Evolutionary conservation across 495 filamentous ascomycete species (phyloP).

Genomic region (Astrothelium subdiscretum): DNA sequence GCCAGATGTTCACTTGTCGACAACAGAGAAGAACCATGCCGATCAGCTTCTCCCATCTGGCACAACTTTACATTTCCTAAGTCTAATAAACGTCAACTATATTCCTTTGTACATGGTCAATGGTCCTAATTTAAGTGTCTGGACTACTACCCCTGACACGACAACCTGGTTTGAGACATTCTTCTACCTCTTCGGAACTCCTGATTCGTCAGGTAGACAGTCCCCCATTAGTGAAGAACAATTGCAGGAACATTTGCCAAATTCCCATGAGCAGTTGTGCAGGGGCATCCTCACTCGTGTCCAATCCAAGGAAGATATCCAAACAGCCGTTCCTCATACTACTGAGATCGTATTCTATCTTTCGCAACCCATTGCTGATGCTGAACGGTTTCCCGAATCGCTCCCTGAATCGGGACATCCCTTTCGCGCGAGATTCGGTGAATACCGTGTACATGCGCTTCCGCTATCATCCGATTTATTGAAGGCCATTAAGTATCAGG

Average conservation of each 20-base stretch:
- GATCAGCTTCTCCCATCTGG: neutral
- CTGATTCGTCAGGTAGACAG: neutral
- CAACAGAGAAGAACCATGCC: neutral
- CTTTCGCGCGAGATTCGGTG: neutral
- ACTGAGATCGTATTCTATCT: conserved; percentile 49
- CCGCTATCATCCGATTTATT: conserved; percentile 29
- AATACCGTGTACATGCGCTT: conserved; percentile 26
- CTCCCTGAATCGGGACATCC: conserved; percentile 28
- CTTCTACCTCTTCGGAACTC: conserved; percentile 1
- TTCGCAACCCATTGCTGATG: conserved; percentile 6
- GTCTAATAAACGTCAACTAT: neutral
- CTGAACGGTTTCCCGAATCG: conserved; percentile 29
- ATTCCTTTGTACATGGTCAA: neutral
- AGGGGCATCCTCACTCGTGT: conserved; percentile 12
- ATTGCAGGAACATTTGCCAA: neutral
- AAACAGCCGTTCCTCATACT: conserved; percentile 12
- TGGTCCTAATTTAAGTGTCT: neutral
- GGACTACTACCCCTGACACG: neutral
- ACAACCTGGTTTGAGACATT: conserved; percentile 5
- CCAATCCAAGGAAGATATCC: neutral
- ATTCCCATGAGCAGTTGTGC: conserved; percentile 8
- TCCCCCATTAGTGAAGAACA: neutral
- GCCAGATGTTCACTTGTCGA: neutral
- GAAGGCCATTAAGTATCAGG: neutral
- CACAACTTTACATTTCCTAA: neutral